Evolutionary conservation across 768 basidiomycete genomes (phyloP).

Genomic region (Paxillus rubicundulus): DNA sequence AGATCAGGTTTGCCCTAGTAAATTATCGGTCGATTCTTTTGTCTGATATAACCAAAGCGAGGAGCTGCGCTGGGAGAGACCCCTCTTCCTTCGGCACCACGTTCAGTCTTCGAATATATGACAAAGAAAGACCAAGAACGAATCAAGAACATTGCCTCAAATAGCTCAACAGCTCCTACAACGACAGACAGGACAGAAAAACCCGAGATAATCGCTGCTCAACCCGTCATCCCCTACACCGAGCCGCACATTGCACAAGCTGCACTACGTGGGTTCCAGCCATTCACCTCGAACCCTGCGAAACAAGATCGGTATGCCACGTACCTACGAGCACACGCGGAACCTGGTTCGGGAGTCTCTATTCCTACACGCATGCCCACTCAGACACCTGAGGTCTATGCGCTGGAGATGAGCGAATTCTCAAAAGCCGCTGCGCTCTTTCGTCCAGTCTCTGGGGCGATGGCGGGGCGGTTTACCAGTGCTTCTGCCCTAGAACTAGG

Average conservation of each 20-base stretch:
- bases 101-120: slow-evolving; percentile 92
- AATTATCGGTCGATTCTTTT: neutral
- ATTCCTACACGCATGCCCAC: slow-evolving; percentile 52
- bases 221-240: slow-evolving; percentile 50
- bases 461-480: slow-evolving; percentile 92
- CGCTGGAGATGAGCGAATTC: slow-evolving; percentile 83
- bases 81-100: slow-evolving; percentile 61
- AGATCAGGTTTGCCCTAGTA: slow-evolving; percentile 55
- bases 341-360: slow-evolving; percentile 39
- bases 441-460: slow-evolving; percentile 87
- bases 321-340: slow-evolving; percentile 75
- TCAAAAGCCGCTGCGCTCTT: slow-evolving; percentile 86
- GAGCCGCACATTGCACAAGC: slow-evolving; percentile 83
- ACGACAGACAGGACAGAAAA: slow-evolving; percentile 27
- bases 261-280: slow-evolving; percentile 86
- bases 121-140: slow-evolving; percentile 91
- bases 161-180: slow-evolving; percentile 22
- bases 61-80: slow-evolving; percentile 83
- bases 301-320: slow-evolving; percentile 86
- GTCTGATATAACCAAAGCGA: slow-evolving; percentile 50
- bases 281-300: slow-evolving; percentile 69
- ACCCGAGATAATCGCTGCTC: slow-evolving; percentile 24
- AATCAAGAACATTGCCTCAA: slow-evolving; percentile 56
- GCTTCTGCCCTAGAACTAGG: slow-evolving; percentile 70
- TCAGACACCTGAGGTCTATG: slow-evolving; percentile 67